These are phyloP conservation scores for Lichtheimia ramosa DNA, from an alignment of 371 early-diverging fungal species.

Conservation along the genomic window DNA sequence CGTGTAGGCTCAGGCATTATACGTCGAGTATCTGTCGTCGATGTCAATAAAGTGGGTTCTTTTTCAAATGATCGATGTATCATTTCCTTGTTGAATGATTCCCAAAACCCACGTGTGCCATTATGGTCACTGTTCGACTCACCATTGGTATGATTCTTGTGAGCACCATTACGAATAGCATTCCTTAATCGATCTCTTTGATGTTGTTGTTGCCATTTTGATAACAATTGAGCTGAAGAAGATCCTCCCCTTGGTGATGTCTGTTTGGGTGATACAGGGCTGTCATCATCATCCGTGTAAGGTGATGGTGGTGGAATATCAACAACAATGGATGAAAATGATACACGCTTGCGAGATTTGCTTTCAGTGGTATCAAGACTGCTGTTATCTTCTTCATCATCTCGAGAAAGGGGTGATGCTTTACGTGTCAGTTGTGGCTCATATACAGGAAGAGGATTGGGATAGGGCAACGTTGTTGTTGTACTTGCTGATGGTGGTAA, in stretches of 20 bases:
- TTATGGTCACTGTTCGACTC: neutral
- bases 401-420: neutral
- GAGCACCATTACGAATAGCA: neutral
- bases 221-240: slow-evolving; percentile 7
- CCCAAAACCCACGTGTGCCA: slow-evolving; percentile 12
- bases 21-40: neutral
- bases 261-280: too few relatives aligned
- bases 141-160: too few relatives aligned
- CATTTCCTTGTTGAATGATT: slow-evolving; percentile 12
- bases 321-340: slow-evolving; percentile 7
- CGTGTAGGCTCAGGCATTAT: neutral
- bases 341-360: slow-evolving; percentile 3
- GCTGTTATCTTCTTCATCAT: neutral
- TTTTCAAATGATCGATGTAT: neutral
- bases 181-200: neutral
- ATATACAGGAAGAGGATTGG: slow-evolving; percentile 11
- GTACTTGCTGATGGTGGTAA: neutral
- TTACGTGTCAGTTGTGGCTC: slow-evolving; percentile 1
- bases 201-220: slow-evolving; percentile 13
- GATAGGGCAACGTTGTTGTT: neutral
- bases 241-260: neutral
- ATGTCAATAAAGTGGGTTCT: slow-evolving; percentile 2
- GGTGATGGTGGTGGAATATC: slow-evolving; percentile 10
- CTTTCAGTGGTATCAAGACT: neutral
- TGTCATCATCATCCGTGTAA: slow-evolving; percentile 1